These are phyloP conservation scores for Stenogyne calaminthoides DNA, from an alignment of 305 asterid genomes.

Conservation along the genomic window DNA sequence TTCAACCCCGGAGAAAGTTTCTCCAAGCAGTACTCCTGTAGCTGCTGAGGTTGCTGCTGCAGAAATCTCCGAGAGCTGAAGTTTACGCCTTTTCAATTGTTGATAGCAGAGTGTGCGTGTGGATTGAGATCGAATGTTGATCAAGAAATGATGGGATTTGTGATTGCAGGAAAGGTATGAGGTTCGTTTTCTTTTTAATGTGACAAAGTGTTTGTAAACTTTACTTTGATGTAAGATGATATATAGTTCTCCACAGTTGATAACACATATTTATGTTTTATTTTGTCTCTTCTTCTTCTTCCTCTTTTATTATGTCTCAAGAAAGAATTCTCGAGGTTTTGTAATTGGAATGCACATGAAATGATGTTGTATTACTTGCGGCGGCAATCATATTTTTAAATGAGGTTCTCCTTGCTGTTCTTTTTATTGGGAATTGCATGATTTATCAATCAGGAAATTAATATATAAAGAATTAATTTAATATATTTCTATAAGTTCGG, in stretches of 20 bases:
- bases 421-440: neutral
- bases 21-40: constrained; percentile 36
- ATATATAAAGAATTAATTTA: no score
- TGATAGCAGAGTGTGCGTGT: constrained; percentile 8
- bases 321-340: neutral
- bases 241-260: constrained; percentile 10
- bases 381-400: neutral
- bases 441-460: no score
- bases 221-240: constrained; percentile 12
- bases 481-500: no score
- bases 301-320: neutral
- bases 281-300: neutral
- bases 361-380: neutral
- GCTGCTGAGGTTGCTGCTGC: constrained; percentile 20
- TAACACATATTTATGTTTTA: neutral
- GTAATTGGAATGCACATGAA: neutral
- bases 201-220: constrained; percentile 16
- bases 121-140: constrained; percentile 3
- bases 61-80: constrained; percentile 28
- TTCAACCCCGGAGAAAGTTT: constrained; percentile 25
- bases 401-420: neutral
- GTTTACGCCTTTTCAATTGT: neutral
- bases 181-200: constrained; percentile 1
- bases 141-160: neutral
- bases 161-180: constrained; percentile 14